Percentiles rank a stretch among this genome's conserved stretches.
Evolutionary conservation across 257 asterid genomes (phyloP).

Genomic region (Przewalskia tangutica): DNA sequence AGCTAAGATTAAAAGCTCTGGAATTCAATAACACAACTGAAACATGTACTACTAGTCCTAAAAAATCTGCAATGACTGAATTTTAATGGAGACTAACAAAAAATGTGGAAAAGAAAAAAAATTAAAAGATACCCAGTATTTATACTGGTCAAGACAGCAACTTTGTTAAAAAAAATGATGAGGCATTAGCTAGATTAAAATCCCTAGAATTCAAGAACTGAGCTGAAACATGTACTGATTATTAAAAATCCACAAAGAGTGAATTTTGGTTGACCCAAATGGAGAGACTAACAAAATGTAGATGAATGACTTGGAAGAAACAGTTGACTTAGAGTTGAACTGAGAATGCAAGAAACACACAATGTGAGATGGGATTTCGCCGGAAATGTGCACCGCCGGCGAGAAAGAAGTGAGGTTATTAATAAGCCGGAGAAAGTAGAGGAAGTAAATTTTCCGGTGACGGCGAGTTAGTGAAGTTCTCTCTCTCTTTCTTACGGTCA

Average conservation of each 20-base stretch:
- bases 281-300: neutral
- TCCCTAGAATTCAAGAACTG: neutral
- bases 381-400: too few relatives aligned
- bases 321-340: neutral
- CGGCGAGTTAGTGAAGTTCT: neutral
- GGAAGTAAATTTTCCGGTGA: too few relatives aligned
- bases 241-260: neutral
- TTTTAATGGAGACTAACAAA: neutral
- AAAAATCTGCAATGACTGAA: neutral
- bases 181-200: neutral
- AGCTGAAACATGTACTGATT: neutral
- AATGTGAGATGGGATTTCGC: neutral
- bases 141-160: neutral
- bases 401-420: too few relatives aligned
- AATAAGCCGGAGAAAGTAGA: too few relatives aligned
- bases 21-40: neutral
- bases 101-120: neutral
- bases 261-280: neutral
- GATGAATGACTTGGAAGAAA: neutral
- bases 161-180: neutral
- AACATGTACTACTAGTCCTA: too few relatives aligned
- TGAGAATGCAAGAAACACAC: neutral
- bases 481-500: neutral
- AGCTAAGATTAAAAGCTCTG: neutral
- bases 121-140: neutral